Evolutionary conservation across 768 basidiomycete species (phyloP).

Genomic region (Suillus weaverae): DNA sequence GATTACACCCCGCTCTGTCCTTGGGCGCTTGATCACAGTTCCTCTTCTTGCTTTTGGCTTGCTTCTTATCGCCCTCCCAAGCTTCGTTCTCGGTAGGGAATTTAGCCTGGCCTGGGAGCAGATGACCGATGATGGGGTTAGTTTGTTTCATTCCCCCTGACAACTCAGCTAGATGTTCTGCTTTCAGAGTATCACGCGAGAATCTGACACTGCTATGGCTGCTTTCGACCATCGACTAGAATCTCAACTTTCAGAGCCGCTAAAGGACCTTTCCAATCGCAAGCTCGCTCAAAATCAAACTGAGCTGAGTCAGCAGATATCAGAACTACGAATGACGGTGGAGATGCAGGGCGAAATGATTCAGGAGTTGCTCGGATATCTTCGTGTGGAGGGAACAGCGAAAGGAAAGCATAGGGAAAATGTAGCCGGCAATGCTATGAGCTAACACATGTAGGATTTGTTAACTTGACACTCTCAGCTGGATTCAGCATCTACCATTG

Average conservation of each 20-base stretch:
- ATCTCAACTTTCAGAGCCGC: constrained; percentile 14
- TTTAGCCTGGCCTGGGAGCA: constrained; percentile 89
- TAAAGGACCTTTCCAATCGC: constrained; percentile 52
- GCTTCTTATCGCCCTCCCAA: constrained; percentile 85
- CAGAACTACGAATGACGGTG: constrained; percentile 53
- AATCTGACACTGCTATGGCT: constrained; percentile 19
- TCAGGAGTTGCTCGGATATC: constrained; percentile 19
- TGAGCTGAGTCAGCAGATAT: constrained; percentile 65
- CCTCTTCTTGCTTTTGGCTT: constrained; percentile 87
- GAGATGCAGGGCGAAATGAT: constrained; percentile 61
- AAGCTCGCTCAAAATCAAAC: constrained; percentile 68
- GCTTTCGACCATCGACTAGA: constrained; percentile 17
- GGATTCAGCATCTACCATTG: background rate
- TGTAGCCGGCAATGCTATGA: constrained; percentile 14
- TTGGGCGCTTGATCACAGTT: constrained; percentile 84
- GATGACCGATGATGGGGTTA: constrained; percentile 58
- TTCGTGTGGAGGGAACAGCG: constrained; percentile 15
- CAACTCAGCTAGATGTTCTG: constrained; percentile 3
- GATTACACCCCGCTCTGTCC: constrained; percentile 82
- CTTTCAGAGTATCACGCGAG: constrained; percentile 9
- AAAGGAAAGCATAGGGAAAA: constrained; percentile 19
- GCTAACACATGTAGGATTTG: constrained; percentile 9
- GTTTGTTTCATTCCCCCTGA: constrained; percentile 11
- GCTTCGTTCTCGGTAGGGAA: constrained; percentile 89
- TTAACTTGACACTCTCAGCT: background rate